Percentiles rank a stretch among this genome's conserved stretches.
Conservation (phyloP, 148 eudicot species). For the Rhododendron molle region DNA sequence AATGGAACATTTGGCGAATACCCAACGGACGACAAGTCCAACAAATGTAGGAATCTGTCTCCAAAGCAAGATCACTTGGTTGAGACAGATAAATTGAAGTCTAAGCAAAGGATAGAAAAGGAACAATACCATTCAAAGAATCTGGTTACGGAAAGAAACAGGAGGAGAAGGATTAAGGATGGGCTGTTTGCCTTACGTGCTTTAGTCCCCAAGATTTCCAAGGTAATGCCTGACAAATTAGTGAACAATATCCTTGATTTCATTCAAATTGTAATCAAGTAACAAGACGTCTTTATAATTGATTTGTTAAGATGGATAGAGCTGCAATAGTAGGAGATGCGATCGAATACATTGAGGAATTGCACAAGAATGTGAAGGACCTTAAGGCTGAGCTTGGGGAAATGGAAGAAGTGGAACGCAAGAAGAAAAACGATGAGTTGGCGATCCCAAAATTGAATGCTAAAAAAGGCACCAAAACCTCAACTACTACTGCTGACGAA, state of each 20-base stretch:
- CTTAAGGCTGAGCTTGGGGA: conserved; percentile 46
- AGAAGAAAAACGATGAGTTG: conserved; percentile 7
- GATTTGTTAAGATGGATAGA: conserved; percentile 56
- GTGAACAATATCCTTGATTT: not conserved
- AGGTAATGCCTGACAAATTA: conserved; percentile 34
- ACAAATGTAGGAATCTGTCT: not conserved
- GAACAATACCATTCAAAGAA: conserved; percentile 16
- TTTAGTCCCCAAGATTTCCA: conserved; percentile 67
- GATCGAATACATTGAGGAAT: conserved; percentile 59
- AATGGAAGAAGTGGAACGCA: conserved; percentile 24
- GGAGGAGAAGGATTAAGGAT: conserved; percentile 19
- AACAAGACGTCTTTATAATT: not conserved
- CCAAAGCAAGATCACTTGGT: conserved; percentile 5
- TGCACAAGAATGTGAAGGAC: conserved; percentile 31
- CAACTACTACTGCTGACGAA: conserved; percentile 11
- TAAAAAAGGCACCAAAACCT: not conserved
- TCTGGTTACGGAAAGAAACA: conserved; percentile 18
- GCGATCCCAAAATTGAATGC: conserved; percentile 10
- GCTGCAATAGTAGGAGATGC: conserved; percentile 73
- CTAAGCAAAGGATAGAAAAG: conserved; percentile 1
- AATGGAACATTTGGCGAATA: conserved; percentile 18
- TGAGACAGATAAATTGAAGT: conserved; percentile 14
- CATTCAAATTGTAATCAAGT: not conserved
- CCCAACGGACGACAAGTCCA: not conserved
- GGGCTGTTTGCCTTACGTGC: conserved; percentile 15